Percentiles rank a stretch among this genome's conserved stretches.
Conservation (phyloP, 208 protist species). For the Trypanosoma grayi region DNA sequence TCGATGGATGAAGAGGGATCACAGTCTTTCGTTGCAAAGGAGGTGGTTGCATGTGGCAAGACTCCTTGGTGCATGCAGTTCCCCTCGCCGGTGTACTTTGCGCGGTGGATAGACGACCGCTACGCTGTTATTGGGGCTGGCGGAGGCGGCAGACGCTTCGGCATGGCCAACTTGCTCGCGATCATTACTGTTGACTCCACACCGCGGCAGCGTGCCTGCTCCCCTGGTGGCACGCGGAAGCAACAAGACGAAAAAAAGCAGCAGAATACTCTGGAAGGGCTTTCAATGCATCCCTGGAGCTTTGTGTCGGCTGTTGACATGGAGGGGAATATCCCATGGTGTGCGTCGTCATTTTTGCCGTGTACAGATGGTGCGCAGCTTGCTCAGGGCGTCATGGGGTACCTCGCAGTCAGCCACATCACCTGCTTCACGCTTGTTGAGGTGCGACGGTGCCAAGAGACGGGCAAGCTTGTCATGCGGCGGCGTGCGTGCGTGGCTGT, state of each 20-base stretch:
- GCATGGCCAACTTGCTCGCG: conserved; percentile 78
- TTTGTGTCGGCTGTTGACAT: conserved; percentile 67
- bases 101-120: conserved; percentile 51
- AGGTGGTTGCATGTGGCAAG: conserved; percentile 51
- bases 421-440: conserved; percentile 57
- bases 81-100: conserved; percentile 77
- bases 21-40: conserved; percentile 12
- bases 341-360: conserved; percentile 56
- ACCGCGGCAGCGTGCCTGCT: neutral
- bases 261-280: neutral
- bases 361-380: conserved; percentile 23
- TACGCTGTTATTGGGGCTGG: conserved; percentile 77
- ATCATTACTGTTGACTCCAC: conserved; percentile 42
- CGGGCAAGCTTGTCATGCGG: conserved; percentile 28
- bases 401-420: conserved; percentile 74
- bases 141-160: conserved; percentile 74
- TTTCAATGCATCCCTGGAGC: conserved; percentile 30
- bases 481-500: conserved; percentile 51
- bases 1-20: neutral
- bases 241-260: neutral
- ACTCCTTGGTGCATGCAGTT: conserved; percentile 53
- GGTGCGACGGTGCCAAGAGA: conserved; percentile 26
- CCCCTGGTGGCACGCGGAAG: neutral
- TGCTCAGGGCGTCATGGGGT: conserved; percentile 41
- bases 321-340: conserved; percentile 78